Percentiles rank a stretch among this genome's conserved stretches.
Evolutionary conservation across 306 rosid species (phyloP).

Genomic region (Crataegus laevigata): DNA sequence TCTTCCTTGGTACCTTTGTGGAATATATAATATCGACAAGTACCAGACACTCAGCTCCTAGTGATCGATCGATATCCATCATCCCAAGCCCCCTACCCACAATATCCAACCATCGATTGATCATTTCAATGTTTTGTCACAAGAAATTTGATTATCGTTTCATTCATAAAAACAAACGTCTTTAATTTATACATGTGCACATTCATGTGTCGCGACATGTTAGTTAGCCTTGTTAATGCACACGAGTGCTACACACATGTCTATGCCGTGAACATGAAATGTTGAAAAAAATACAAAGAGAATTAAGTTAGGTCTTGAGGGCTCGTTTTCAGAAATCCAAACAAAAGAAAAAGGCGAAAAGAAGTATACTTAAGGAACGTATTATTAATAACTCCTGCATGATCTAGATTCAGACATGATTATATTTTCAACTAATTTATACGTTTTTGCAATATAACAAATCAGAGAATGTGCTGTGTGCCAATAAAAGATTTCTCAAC

Average conservation of each 20-base stretch:
- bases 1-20: constrained; percentile 51
- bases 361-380: no score
- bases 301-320: no score
- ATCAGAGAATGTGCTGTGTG: background rate
- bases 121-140: background rate
- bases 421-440: no score
- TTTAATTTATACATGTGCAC: no score
- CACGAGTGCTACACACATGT: no score
- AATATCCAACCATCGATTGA: background rate
- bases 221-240: background rate
- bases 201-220: background rate
- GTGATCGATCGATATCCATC: background rate
- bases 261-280: no score
- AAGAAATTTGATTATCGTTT: background rate
- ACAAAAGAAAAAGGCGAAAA: background rate
- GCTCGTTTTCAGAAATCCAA: no score
- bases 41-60: constrained; percentile 28
- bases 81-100: background rate
- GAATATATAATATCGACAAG: constrained; percentile 33
- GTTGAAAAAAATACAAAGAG: no score
- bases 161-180: background rate
- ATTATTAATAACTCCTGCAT: background rate
- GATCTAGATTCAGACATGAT: no score
- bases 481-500: background rate
- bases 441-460: no score